Evolutionary conservation across 371 early-diverging fungal genomes (phyloP).

Genomic region (Circinella minor): DNA sequence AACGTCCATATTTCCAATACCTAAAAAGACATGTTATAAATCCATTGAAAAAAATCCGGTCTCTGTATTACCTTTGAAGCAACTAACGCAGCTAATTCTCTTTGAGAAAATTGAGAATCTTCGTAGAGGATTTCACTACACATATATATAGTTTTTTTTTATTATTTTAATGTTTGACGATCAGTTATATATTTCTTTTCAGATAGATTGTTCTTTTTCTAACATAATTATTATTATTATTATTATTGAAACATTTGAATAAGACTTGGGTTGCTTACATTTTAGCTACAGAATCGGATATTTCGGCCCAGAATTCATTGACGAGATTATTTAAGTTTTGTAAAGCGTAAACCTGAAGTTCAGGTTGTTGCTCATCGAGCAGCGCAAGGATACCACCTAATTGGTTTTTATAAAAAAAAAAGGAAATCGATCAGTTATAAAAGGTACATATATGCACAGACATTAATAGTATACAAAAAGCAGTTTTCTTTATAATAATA

Average conservation of each 20-base stretch:
- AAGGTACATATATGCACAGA: background rate
- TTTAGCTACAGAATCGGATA: constrained; percentile 92
- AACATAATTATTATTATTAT: too few relatives aligned
- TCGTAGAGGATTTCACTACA: constrained; percentile 88
- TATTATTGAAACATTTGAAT: too few relatives aligned
- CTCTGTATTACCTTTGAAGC: constrained; percentile 83
- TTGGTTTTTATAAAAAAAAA: background rate
- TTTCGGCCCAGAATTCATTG: constrained; percentile 97
- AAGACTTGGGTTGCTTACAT: constrained; percentile 63
- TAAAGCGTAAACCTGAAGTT: constrained; percentile 91
- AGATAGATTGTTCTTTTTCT: too few relatives aligned
- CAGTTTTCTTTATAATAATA: too few relatives aligned
- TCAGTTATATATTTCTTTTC: background rate
- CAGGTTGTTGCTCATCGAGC: constrained; percentile 91
- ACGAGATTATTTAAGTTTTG: constrained; percentile 85
- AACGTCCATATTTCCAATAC: too few relatives aligned
- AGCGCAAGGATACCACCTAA: constrained; percentile 91
- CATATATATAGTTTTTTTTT: too few relatives aligned
- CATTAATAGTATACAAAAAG: too few relatives aligned
- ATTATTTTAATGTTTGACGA: constrained; percentile 28
- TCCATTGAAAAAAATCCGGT: background rate
- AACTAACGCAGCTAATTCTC: constrained; percentile 92
- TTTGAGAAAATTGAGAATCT: constrained; percentile 82
- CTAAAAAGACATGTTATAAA: too few relatives aligned
- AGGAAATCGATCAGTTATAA: background rate